Evolutionary conservation across 2,329 filamentous ascomycete genomes (phyloP).

Genomic region (Lasiodiplodia hormozganensis): DNA sequence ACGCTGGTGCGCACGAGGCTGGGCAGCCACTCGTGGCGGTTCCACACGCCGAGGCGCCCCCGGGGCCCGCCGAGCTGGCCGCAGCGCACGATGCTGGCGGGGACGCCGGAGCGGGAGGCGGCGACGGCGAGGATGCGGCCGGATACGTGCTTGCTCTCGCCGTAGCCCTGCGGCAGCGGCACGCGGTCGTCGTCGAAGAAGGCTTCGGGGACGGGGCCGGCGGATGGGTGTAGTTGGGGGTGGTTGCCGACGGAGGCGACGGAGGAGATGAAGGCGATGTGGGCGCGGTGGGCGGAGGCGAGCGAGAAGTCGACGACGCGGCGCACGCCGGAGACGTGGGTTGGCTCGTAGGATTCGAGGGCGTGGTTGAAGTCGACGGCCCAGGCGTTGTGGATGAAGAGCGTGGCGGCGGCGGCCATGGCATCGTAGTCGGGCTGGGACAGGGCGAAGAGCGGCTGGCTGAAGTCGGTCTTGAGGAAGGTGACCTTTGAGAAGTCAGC

Average conservation of each 20-base stretch:
- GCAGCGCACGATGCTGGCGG: slow-evolving; percentile 36
- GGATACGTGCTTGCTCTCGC: slow-evolving; percentile 47
- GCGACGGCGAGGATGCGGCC: slow-evolving; percentile 42
- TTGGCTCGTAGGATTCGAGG: slow-evolving; percentile 39
- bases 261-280: slow-evolving; percentile 49
- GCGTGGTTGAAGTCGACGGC: slow-evolving; percentile 48
- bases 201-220: slow-evolving; percentile 40
- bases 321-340: slow-evolving; percentile 40
- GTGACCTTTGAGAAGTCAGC: slow-evolving; percentile 27
- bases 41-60: slow-evolving; percentile 37
- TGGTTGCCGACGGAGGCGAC: slow-evolving; percentile 45
- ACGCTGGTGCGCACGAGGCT: slow-evolving; percentile 37
- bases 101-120: slow-evolving; percentile 37
- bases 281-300: slow-evolving; percentile 30
- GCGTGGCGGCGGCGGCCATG: slow-evolving; percentile 33
- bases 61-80: slow-evolving; percentile 43
- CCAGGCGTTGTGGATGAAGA: slow-evolving; percentile 49
- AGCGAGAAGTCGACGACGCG: slow-evolving; percentile 48
- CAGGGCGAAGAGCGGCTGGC: slow-evolving; percentile 30
- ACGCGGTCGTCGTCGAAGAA: slow-evolving; percentile 37
- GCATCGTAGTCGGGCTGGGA: background rate
- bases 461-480: slow-evolving; percentile 30
- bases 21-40: slow-evolving; percentile 39
- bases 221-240: slow-evolving; percentile 6
- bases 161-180: slow-evolving; percentile 47